phyloP scores from a whole-genome alignment of 176 grass and related monocot species.

The Puya raimondii region DNA sequence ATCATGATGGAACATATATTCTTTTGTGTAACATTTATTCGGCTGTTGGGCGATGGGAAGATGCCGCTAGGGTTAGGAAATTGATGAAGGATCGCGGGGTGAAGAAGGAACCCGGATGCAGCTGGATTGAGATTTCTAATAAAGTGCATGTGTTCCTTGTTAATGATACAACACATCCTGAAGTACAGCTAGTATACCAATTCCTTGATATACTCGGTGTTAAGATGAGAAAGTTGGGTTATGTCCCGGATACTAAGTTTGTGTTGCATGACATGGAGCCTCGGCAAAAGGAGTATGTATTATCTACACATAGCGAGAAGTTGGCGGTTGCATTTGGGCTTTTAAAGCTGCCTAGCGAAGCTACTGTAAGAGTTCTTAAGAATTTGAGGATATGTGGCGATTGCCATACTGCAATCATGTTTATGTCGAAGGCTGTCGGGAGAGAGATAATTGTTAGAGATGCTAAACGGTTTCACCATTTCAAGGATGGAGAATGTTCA shows the following conservation, averaged over 20 bases:
- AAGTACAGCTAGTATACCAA: conserved; percentile 44
- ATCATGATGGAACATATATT: conserved; percentile 82
- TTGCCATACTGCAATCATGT: conserved; percentile 83
- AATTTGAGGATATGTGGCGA: conserved; percentile 88
- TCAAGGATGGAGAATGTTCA: conserved; percentile 74
- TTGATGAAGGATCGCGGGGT: conserved; percentile 89
- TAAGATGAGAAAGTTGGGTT: conserved; percentile 82
- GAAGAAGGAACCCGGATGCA: conserved; percentile 95
- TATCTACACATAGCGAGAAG: conserved; percentile 81
- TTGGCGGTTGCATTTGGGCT: conserved; percentile 81
- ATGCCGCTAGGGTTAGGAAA: conserved; percentile 76
- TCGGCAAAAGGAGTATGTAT: conserved; percentile 55
- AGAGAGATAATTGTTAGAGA: conserved; percentile 80
- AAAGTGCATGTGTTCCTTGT: conserved; percentile 81
- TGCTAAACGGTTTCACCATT: conserved; percentile 89
- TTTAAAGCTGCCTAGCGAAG: conserved; percentile 57
- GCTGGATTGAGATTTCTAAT: conserved; percentile 84
- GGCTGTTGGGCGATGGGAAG: conserved; percentile 59
- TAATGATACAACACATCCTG: conserved; percentile 65
- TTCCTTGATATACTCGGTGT: conserved; percentile 66
- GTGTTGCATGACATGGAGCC: conserved; percentile 66
- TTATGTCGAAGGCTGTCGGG: conserved; percentile 67
- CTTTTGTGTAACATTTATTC: conserved; percentile 84
- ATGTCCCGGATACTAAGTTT: conserved; percentile 67
- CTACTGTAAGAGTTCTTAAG: conserved; percentile 78